Percentiles rank a stretch among this genome's conserved stretches.
phyloP scores from a whole-genome alignment of 2,329 filamentous ascomycete species.

The Paracorniculantispora psalliotae region DNA sequence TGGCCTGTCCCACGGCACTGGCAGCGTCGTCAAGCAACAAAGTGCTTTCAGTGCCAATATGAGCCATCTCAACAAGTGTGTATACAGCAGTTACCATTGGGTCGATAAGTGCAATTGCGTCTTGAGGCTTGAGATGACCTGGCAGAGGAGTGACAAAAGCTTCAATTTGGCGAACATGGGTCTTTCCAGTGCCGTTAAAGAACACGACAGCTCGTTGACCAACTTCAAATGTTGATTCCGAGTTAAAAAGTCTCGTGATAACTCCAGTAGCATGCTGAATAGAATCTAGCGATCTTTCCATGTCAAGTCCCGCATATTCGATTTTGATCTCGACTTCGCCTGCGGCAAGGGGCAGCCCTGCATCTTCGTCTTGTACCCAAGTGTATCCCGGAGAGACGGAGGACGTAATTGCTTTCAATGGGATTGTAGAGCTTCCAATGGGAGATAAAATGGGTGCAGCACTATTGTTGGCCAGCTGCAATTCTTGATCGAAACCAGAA shows the following conservation, averaged over 20 bases:
- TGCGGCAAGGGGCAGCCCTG: neutral
- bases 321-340: neutral
- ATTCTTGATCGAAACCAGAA: conserved; percentile 11
- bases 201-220: neutral
- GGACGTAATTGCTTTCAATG: neutral
- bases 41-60: neutral
- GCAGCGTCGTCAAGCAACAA: neutral
- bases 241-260: neutral
- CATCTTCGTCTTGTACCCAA: neutral
- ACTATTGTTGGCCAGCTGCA: neutral
- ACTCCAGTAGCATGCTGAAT: neutral
- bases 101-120: neutral
- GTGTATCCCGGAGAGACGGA: neutral
- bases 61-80: neutral
- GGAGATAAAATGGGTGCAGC: neutral
- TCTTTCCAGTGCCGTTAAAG: neutral
- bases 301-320: neutral
- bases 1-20: neutral
- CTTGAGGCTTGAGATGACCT: neutral
- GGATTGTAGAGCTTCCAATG: neutral
- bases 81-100: neutral
- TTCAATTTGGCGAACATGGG: neutral
- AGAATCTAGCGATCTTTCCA: neutral
- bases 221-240: neutral
- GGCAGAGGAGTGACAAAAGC: neutral